Percentiles rank a stretch among this genome's conserved stretches.
Conservation (phyloP, 2,329 filamentous ascomycete genomes). For the Cryphonectria carpinicola region DNA sequence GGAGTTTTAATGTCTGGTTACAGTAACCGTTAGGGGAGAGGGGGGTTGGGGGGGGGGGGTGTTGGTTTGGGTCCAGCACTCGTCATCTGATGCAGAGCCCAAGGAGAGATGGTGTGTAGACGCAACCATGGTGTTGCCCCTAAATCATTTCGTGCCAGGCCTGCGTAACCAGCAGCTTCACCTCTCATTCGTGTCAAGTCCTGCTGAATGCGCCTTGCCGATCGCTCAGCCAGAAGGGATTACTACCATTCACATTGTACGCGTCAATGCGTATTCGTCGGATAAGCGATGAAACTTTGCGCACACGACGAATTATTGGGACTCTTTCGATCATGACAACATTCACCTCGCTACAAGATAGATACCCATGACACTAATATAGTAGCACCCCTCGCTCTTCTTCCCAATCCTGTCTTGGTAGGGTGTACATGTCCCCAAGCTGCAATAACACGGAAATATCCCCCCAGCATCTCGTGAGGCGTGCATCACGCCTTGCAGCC, state of each 20-base stretch:
- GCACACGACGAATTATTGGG: not conserved
- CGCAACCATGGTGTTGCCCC: slow-evolving; percentile 4
- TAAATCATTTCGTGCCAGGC: slow-evolving; percentile 5
- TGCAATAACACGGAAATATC: not conserved
- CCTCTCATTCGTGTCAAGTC: not conserved
- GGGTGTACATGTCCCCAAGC: not conserved
- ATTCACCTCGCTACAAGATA: not conserved
- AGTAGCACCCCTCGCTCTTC: not conserved
- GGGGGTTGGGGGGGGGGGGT: not conserved
- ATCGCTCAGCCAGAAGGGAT: not conserved
- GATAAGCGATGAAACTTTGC: not conserved
- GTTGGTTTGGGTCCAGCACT: not conserved
- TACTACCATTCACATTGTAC: not conserved
- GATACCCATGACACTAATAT: not conserved
- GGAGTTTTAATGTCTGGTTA: not conserved
- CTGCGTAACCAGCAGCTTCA: slow-evolving; percentile 4
- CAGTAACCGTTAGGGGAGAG: not conserved
- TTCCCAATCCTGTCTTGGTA: not conserved
- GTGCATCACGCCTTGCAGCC: not conserved
- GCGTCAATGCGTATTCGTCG: not conserved
- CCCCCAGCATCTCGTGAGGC: not conserved
- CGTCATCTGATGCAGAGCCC: slow-evolving; percentile 7
- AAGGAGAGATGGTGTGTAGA: slow-evolving; percentile 8
- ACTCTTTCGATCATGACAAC: not conserved
- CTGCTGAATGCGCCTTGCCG: not conserved